Evolutionary conservation across 306 rosid species (phyloP).

Genomic region (Oxytropis ochrocephala): DNA sequence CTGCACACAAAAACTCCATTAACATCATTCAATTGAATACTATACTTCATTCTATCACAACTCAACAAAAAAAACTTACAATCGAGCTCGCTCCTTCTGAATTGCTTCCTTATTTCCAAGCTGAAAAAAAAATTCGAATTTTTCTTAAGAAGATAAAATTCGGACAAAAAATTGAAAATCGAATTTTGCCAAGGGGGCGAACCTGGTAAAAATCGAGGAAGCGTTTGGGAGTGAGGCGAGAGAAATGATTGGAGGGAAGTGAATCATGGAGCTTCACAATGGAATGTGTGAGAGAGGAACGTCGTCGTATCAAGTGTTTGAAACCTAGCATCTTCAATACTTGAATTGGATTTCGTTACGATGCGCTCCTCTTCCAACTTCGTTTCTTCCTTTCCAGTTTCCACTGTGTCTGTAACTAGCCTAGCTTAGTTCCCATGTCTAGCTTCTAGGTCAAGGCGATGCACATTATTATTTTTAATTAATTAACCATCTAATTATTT

Average conservation of each 20-base stretch:
- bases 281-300: conserved; percentile 31
- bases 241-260: conserved; percentile 43
- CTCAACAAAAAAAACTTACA: conserved; percentile 47
- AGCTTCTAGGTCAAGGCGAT: not conserved
- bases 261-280: conserved; percentile 10
- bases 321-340: conserved; percentile 36
- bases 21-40: conserved; percentile 15
- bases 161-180: not conserved
- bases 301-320: conserved; percentile 36
- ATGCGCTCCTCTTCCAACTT: not conserved
- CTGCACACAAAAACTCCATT: conserved; percentile 49
- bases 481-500: too few species aligned
- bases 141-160: not conserved
- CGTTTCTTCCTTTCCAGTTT: not conserved
- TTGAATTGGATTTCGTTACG: conserved; percentile 1
- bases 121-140: conserved; percentile 27
- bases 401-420: not conserved
- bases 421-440: not conserved
- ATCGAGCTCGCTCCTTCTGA: conserved; percentile 76
- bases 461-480: too few species aligned
- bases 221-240: conserved; percentile 66
- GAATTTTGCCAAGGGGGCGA: not conserved
- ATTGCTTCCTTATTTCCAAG: conserved; percentile 57
- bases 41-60: conserved; percentile 2
- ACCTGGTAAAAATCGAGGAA: conserved; percentile 82